Percentiles rank a stretch among this genome's conserved stretches.
Evolutionary conservation across 495 filamentous ascomycete genomes (phyloP).

Genomic region (Penicillium dipodomyicola): DNA sequence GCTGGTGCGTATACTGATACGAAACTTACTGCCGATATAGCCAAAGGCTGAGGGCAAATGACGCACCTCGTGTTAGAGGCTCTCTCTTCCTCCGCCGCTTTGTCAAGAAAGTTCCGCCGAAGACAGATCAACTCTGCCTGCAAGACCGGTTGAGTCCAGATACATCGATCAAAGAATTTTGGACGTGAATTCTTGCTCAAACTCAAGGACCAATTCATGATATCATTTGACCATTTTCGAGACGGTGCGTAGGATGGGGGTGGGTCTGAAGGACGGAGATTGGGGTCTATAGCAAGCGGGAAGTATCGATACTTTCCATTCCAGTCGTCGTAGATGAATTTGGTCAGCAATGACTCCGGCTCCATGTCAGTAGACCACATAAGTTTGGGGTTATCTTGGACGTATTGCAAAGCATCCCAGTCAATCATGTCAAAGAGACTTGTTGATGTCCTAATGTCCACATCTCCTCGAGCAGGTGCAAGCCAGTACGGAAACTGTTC

Average conservation of each 20-base stretch:
- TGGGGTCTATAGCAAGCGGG: conserved; percentile 34
- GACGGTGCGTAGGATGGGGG: conserved; percentile 49
- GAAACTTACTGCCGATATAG: conserved; percentile 68
- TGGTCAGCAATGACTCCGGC: conserved; percentile 57
- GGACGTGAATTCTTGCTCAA: conserved; percentile 54
- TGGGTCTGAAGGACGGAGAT: conserved; percentile 49
- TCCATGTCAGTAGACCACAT: conserved; percentile 54
- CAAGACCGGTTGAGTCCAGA: conserved; percentile 72
- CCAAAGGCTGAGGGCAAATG: conserved; percentile 62
- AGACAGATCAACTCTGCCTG: conserved; percentile 68
- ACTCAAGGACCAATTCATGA: conserved; percentile 64
- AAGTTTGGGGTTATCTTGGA: conserved; percentile 51
- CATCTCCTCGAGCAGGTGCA: conserved; percentile 48
- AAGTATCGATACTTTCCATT: conserved; percentile 62
- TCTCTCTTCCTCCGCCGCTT: conserved; percentile 51
- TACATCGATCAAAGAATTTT: conserved; percentile 43
- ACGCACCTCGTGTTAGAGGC: conserved; percentile 33
- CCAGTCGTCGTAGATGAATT: conserved; percentile 70
- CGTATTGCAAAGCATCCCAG: conserved; percentile 57
- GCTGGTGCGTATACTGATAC: not conserved
- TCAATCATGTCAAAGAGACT: conserved; percentile 51
- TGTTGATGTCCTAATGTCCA: not conserved
- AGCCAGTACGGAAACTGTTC: conserved; percentile 82
- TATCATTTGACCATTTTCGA: conserved; percentile 55
- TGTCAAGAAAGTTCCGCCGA: conserved; percentile 79